phyloP scores from a whole-genome alignment of 192 early-diverging fungal species.

The Gorgonomyces haynaldii region DNA sequence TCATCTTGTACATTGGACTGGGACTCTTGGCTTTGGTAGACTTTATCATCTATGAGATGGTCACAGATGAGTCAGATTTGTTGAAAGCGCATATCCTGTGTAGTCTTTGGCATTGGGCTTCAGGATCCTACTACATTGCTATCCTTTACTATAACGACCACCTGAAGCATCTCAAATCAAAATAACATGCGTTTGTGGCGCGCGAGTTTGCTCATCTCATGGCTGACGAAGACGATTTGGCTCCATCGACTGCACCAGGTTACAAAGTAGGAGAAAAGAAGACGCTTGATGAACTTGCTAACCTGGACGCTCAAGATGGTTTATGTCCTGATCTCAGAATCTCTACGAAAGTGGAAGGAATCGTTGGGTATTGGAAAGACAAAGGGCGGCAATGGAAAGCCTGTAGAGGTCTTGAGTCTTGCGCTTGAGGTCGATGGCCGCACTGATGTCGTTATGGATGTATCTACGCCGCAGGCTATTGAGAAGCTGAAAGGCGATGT shows the following conservation, averaged over 20 bases:
- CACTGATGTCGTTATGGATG: slow-evolving; percentile 61
- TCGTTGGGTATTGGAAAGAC: slow-evolving; percentile 69
- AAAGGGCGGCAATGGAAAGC: slow-evolving; percentile 39
- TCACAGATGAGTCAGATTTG: too few relatives aligned
- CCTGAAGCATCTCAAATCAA: too few relatives aligned
- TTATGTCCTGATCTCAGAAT: slow-evolving; percentile 37
- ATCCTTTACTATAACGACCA: too few relatives aligned
- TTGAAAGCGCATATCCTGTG: too few relatives aligned
- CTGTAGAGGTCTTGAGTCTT: slow-evolving; percentile 63
- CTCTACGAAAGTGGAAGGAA: slow-evolving; percentile 94
- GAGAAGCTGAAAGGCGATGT: slow-evolving; percentile 56
- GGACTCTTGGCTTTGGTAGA: too few relatives aligned
- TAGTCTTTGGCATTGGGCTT: too few relatives aligned
- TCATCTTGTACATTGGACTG: too few relatives aligned
- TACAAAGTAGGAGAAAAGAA: slow-evolving; percentile 93
- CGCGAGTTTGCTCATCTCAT: too few relatives aligned
- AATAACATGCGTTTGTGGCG: too few relatives aligned
- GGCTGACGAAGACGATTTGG: slow-evolving; percentile 53
- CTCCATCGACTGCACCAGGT: slow-evolving; percentile 62
- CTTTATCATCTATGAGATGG: too few relatives aligned
- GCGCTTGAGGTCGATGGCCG: slow-evolving; percentile 64
- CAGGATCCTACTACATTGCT: too few relatives aligned
- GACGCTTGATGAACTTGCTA: slow-evolving; percentile 68
- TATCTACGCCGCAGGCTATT: slow-evolving; percentile 58
- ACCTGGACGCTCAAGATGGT: slow-evolving; percentile 77